These are phyloP conservation scores for Tolypocladium nubicola DNA, from an alignment of 2,329 filamentous ascomycete genomes.

Conservation along the genomic window DNA sequence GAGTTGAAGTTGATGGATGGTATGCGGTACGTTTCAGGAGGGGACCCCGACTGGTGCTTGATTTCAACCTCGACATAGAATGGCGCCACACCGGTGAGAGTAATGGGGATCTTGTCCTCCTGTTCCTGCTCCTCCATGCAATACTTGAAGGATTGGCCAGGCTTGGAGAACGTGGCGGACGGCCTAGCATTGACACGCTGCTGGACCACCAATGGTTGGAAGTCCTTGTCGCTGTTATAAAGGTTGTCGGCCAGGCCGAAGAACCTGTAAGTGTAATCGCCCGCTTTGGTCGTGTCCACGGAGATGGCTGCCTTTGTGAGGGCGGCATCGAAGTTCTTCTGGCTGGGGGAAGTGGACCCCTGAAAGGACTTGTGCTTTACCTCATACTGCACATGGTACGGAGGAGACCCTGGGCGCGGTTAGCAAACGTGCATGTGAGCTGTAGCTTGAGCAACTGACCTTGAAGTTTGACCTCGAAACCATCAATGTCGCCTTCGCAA, in stretches of 20 bases:
- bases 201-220: conserved; percentile 57
- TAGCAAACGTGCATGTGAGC: conserved; percentile 12
- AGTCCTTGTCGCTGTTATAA: conserved; percentile 65
- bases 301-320: conserved; percentile 67
- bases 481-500: conserved; percentile 90
- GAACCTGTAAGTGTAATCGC: conserved; percentile 80
- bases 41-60: conserved; percentile 74
- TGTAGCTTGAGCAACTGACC: conserved; percentile 38
- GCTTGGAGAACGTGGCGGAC: conserved; percentile 69
- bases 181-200: conserved; percentile 82
- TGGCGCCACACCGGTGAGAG: conserved; percentile 70
- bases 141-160: conserved; percentile 90
- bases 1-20: conserved; percentile 65
- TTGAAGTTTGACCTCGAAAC: conserved; percentile 68
- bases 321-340: conserved; percentile 66
- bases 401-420: conserved; percentile 51
- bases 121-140: conserved; percentile 75
- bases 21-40: conserved; percentile 72
- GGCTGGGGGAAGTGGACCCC: conserved; percentile 53
- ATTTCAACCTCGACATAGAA: conserved; percentile 90
- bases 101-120: conserved; percentile 82
- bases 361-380: conserved; percentile 60
- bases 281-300: conserved; percentile 77
- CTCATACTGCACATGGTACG: conserved; percentile 75
- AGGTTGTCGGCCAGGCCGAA: conserved; percentile 72